These are phyloP conservation scores for Neurospora sp. DNA, from an alignment of 495 filamentous ascomycete genomes.

Conservation along the genomic window DNA sequence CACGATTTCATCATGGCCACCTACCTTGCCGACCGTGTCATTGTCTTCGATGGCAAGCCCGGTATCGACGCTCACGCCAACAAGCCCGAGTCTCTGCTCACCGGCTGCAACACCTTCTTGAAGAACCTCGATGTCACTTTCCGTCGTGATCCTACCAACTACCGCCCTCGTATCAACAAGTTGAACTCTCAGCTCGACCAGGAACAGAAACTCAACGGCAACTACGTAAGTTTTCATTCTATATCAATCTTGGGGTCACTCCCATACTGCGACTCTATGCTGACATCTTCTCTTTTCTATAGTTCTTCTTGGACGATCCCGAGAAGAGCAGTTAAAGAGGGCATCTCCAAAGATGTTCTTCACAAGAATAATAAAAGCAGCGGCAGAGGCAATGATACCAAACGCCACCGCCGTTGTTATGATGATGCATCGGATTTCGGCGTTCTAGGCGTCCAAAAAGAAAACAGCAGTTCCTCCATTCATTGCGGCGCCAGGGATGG, in stretches of 20 bases:
- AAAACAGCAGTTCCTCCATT: not conserved
- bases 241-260: not conserved
- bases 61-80: constrained; percentile 83
- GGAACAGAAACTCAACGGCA: constrained; percentile 88
- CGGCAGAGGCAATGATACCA: not conserved
- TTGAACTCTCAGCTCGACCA: constrained; percentile 88
- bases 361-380: constrained; percentile 10
- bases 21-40: constrained; percentile 94
- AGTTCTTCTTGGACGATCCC: constrained; percentile 84
- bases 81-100: constrained; percentile 80
- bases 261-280: not conserved
- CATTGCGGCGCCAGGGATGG: not conserved
- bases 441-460: constrained; percentile 36
- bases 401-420: constrained; percentile 10
- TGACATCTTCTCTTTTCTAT: constrained; percentile 9
- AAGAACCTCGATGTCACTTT: constrained; percentile 95
- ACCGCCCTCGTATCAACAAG: constrained; percentile 97
- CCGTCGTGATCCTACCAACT: constrained; percentile 94
- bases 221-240: constrained; percentile 57
- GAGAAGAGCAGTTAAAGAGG: constrained; percentile 58
- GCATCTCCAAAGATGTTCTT: constrained; percentile 29
- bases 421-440: constrained; percentile 30
- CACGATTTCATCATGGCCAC: constrained; percentile 99
- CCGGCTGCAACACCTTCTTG: constrained; percentile 93
- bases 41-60: constrained; percentile 92